Base-by-base conservation (phyloP, 495 filamentous ascomycete species). In the Delitschia confertaspora region DNA sequence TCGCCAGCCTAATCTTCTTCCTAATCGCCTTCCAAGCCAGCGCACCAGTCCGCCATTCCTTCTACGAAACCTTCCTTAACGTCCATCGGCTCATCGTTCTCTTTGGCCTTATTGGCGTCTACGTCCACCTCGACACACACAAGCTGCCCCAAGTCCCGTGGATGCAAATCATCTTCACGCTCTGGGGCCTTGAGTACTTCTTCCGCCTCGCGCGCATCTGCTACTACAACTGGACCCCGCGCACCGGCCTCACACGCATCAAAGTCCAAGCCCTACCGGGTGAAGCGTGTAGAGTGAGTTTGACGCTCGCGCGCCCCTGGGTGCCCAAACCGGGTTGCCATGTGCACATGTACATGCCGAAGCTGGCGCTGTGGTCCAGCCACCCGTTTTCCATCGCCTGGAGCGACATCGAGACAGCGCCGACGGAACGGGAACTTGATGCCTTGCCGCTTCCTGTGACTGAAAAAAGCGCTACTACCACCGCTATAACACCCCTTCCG, bases 361-460 rank as follows among this genome's bases (percentile, higher is more conserved):
- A 56, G 4, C 33, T 76, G 14, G 63, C 67, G 0, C 56, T 71
- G 11, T 74, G 67, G 67, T 70, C 72, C 0, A 74, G 70, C 13
- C 74, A 78, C 51, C 74, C 74, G 1, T 78, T 78, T 51, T 73
- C 71, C 0, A 65, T 76, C 18, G 73, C 73, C 4, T 78, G 74
- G 74, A 36, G 51, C 18, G 51, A 53, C 25, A 31, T 47, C 42
- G 50, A 58, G 27, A 55, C 56, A 38, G 29, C 40, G 8, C 24
- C 42, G 4, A 25, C 41, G 33, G 47, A 19, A 16, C 42, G 38
- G 18, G 48, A 39, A 31, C 9, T 46, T 43, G n/a, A 40, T 16
- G 1, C 38, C 26, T 42, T 40, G 26, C 35, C 38, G 17, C 45
- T 55, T 33, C 26, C 39, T 10, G 42, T 40, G 4, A 29, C 45